Base-by-base conservation (phyloP, 2,329 filamentous ascomycete species). In the Hypoxylon sp. region DNA sequence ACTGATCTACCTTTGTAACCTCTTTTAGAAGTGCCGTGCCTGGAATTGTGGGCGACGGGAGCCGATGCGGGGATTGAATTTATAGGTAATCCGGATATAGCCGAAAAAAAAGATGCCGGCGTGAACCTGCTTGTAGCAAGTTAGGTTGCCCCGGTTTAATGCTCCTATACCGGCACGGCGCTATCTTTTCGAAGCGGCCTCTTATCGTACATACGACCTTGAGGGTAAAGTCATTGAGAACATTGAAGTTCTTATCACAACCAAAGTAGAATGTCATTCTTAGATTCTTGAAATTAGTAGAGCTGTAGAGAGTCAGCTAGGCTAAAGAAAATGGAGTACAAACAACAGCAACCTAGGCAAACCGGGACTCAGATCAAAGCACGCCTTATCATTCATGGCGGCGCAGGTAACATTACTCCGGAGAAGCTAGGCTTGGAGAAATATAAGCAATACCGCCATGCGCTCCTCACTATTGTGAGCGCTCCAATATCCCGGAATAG, bases 321-420 rank as follows among this genome's bases (percentile, higher is more conserved):
- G 2, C 12, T 21, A 2, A 27, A 39, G 5, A 65, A 62, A 34
- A 84, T 85, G 83, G 79, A 84, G 58, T 82, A 81, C 70, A 80
- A 77, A 58, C 62, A 51, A 57, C 62, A 51, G 4, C 75, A 72
- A 27, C 67, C 58, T 12, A 37, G 37, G 6, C 27, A 43, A 2
- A 61, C 41, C 19, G 56, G 39, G 21, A 54, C 68, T 21, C 75
- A 67, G 50, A 64, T 83, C 32, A 79, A 81, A 72, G 89, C 90
- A 2, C 84, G 88, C 8, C 76, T 92, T 30, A 90, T 92, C 74
- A 87, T 92, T 73, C 90, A 92, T 73, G 91, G 91, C 74, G 91
- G 91, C 32, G 91, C 91, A 1, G 91, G 91, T 50, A 90, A 90
- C 74, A 89, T 93, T 70, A 83, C 83, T 25, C 89, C 86, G 2